These are phyloP conservation scores for Talaromyces ruber DNA, from an alignment of 495 filamentous ascomycete species.

Conservation along the genomic window DNA sequence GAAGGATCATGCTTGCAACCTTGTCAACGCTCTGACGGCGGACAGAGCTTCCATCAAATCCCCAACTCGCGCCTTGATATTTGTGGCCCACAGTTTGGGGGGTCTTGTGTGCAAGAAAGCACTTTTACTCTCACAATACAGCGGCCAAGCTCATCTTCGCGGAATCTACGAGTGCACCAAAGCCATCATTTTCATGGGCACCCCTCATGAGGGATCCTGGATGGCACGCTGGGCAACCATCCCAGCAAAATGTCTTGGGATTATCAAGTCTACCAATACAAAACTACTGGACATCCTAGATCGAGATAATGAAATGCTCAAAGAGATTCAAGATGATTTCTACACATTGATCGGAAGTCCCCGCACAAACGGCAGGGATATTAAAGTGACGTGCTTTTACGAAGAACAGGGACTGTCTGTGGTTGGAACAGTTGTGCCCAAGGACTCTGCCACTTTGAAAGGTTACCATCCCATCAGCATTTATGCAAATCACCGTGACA, in stretches of 20 bases:
- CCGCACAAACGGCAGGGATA: slow-evolving; percentile 3
- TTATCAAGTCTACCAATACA: slow-evolving; percentile 14
- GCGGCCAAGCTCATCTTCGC: slow-evolving; percentile 16
- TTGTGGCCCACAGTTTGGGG: slow-evolving; percentile 24
- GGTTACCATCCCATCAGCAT: slow-evolving; percentile 20
- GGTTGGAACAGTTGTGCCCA: slow-evolving; percentile 8
- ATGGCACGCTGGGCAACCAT: slow-evolving; percentile 25
- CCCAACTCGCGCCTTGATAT: slow-evolving; percentile 17
- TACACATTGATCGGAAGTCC: slow-evolving; percentile 6
- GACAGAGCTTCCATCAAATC: slow-evolving; percentile 10
- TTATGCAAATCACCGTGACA: slow-evolving; percentile 28
- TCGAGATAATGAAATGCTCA: slow-evolving; percentile 12
- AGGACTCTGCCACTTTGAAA: slow-evolving; percentile 11
- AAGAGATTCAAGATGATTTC: slow-evolving; percentile 14
- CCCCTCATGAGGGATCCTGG: slow-evolving; percentile 27
- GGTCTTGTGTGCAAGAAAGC: slow-evolving; percentile 25
- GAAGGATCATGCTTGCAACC: slow-evolving; percentile 16
- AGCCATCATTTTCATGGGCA: slow-evolving; percentile 32
- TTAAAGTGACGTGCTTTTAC: slow-evolving; percentile 18
- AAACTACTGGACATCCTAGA: slow-evolving; percentile 11
- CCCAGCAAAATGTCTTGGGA: slow-evolving; percentile 12
- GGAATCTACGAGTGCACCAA: slow-evolving; percentile 19
- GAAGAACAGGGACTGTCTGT: slow-evolving; percentile 12
- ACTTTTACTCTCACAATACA: slow-evolving; percentile 10
- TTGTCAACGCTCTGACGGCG: slow-evolving; percentile 16